Conservation (phyloP, 106 monocot genomes). For the Allium cepa region DNA sequence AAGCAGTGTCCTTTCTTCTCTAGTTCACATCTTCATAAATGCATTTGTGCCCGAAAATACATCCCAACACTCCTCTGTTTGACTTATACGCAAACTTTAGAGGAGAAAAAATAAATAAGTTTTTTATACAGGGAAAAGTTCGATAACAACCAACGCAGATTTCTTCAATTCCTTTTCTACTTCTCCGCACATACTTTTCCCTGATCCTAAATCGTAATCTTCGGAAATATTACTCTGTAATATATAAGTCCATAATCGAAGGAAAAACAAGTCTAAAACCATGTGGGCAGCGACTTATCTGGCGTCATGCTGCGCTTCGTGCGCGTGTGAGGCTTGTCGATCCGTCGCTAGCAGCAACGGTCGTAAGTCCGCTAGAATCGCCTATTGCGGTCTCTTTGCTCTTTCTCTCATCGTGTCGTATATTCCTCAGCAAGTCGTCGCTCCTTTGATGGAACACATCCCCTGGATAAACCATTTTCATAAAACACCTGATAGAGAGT, state of each 20-base stretch:
- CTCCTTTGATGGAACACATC: constrained; percentile 81
- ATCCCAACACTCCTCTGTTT: no score
- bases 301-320: constrained; percentile 96
- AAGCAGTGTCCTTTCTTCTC: no score
- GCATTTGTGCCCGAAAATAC: no score
- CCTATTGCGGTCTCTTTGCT: constrained; percentile 96
- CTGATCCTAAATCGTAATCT: no score
- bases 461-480: constrained; percentile 96
- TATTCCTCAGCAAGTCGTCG: constrained; percentile 91
- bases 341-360: constrained; percentile 86
- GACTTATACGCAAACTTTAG: no score
- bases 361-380: constrained; percentile 94
- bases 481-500: constrained; percentile 68
- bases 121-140: no score
- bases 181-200: no score
- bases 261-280: neutral
- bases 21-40: no score
- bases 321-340: constrained; percentile 97
- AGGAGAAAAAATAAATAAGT: no score
- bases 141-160: no score
- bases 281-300: constrained; percentile 99
- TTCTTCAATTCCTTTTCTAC: constrained; percentile 8
- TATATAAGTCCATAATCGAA: no score
- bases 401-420: constrained; percentile 95
- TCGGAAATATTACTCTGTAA: no score